phyloP scores from a whole-genome alignment of 2,329 filamentous ascomycete species.

The Colletotrichum karsti region DNA sequence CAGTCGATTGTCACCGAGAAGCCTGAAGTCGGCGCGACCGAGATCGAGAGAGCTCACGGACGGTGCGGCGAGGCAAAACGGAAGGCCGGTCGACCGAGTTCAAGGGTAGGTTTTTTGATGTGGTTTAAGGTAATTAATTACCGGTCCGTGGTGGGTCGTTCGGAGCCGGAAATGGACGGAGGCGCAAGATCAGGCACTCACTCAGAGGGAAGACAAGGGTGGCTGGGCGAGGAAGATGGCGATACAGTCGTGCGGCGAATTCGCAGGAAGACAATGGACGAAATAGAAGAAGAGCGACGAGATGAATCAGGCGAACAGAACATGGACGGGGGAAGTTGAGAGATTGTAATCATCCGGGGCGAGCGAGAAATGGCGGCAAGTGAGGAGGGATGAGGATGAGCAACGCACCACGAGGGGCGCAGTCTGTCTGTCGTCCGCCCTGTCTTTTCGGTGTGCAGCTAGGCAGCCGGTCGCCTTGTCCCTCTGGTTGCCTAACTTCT shows the following conservation, averaged over 20 bases:
- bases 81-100: background rate
- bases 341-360: conserved; percentile 11
- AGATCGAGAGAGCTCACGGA: background rate
- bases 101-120: background rate
- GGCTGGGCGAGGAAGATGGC: background rate
- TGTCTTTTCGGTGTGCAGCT: background rate
- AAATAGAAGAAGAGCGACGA: conserved; percentile 17
- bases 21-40: background rate
- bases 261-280: background rate
- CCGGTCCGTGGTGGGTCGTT: conserved; percentile 26
- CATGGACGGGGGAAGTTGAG: background rate
- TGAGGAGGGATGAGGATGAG: background rate
- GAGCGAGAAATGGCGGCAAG: background rate
- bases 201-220: conserved; percentile 3
- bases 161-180: conserved; percentile 9
- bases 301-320: conserved; percentile 11
- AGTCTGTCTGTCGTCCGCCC: background rate
- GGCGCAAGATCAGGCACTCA: background rate
- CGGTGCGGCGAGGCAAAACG: background rate
- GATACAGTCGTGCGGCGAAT: background rate
- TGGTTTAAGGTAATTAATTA: background rate
- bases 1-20: background rate
- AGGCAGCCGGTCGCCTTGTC: background rate
- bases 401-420: background rate
- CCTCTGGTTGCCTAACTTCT: background rate